Percentiles rank a stretch among this genome's conserved stretches.
Conservation (phyloP, 495 filamentous ascomycete species). For the Schizothecium vesticola region DNA sequence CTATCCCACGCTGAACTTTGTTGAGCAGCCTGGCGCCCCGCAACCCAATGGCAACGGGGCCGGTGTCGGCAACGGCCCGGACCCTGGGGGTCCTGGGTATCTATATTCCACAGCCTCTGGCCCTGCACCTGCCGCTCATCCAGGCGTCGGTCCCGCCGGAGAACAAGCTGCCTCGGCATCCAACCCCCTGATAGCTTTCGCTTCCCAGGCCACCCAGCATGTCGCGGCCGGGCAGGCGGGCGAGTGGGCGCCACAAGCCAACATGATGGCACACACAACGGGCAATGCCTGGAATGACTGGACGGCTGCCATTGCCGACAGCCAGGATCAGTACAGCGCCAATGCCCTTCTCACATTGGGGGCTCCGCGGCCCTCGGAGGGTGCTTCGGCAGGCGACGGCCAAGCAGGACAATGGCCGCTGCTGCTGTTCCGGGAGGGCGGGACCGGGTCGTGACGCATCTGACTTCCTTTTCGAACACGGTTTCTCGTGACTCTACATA, state of each 20-base stretch:
- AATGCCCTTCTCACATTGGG: slow-evolving; percentile 39
- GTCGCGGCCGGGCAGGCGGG: slow-evolving; percentile 19
- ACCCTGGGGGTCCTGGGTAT: slow-evolving; percentile 15
- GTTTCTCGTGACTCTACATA: background rate
- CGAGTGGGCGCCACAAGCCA: slow-evolving; percentile 25
- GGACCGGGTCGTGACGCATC: background rate
- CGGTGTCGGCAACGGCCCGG: slow-evolving; percentile 11
- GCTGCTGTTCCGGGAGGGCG: slow-evolving; percentile 23
- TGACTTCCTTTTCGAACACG: background rate
- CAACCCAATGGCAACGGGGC: slow-evolving; percentile 27
- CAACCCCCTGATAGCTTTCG: slow-evolving; percentile 32
- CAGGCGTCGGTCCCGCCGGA: slow-evolving; percentile 2
- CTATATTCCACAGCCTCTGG: slow-evolving; percentile 18
- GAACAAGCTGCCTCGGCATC: slow-evolving; percentile 10
- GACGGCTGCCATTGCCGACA: slow-evolving; percentile 43
- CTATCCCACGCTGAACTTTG: slow-evolving; percentile 22
- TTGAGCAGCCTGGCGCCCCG: slow-evolving; percentile 7
- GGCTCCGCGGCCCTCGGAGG: slow-evolving; percentile 17
- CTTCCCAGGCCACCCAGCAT: slow-evolving; percentile 33
- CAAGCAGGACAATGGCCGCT: slow-evolving; percentile 28
- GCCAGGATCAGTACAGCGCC: slow-evolving; percentile 41
- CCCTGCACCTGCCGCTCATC: slow-evolving; percentile 11
- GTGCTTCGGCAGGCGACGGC: slow-evolving; percentile 2
- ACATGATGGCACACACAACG: slow-evolving; percentile 15
- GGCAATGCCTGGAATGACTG: slow-evolving; percentile 45